A percentile compares a stretch with the other conserved stretches of the same genome.
Evolutionary conservation across 331 rosid genomes (phyloP).

Genomic region (Rosa hybrid): DNA sequence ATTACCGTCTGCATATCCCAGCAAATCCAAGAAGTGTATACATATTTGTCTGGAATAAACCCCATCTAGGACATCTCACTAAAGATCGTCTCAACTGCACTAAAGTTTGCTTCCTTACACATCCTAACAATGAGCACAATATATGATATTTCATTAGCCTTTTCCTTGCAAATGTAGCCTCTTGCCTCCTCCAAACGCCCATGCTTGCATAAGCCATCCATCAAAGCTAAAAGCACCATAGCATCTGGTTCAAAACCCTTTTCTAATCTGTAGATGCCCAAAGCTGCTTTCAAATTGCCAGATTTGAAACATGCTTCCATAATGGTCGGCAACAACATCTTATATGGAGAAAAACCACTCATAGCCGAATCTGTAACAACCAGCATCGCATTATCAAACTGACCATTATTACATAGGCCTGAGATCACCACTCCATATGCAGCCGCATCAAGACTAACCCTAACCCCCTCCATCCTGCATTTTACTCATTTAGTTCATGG

Average conservation of each 20-base stretch:
- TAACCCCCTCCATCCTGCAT: constrained; percentile 14
- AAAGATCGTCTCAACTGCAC: constrained; percentile 34
- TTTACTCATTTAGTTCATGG: constrained; percentile 25
- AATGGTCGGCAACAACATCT: constrained; percentile 35
- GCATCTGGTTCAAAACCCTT: constrained; percentile 38
- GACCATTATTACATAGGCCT: constrained; percentile 35
- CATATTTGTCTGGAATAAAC: constrained; percentile 30
- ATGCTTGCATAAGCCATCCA: constrained; percentile 39
- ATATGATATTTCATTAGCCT: constrained; percentile 37
- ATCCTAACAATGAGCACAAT: constrained; percentile 39
- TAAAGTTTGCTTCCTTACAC: constrained; percentile 38
- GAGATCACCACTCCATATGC: constrained; percentile 37
- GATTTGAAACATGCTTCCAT: constrained; percentile 39
- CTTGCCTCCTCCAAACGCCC: constrained; percentile 37
- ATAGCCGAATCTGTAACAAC: constrained; percentile 19
- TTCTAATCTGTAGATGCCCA: constrained; percentile 19
- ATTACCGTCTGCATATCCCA: constrained; percentile 41
- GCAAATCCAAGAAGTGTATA: constrained; percentile 32
- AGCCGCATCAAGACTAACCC: constrained; percentile 28
- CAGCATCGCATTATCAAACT: constrained; percentile 30
- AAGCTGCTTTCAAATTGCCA: constrained; percentile 36
- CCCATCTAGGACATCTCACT: constrained; percentile 42
- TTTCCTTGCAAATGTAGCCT: constrained; percentile 19
- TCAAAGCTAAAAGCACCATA: constrained; percentile 34
- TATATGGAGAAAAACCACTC: constrained; percentile 34